Base-by-base conservation (phyloP, 805 yeast species). In the Wickerhamiella alocasiicola region DNA sequence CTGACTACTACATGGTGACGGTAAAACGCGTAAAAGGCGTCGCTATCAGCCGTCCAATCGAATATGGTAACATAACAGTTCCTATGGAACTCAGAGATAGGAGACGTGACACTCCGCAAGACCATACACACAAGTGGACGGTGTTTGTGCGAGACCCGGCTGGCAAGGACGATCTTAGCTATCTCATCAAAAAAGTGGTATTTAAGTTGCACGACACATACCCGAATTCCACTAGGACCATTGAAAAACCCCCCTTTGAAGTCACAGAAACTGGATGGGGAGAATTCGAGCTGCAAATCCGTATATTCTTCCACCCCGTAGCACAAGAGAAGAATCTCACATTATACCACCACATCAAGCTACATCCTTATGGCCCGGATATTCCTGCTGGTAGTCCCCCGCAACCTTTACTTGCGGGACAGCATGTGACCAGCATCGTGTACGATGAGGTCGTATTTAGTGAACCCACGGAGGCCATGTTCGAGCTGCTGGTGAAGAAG, bases 231-330 rank as follows among this genome's bases (percentile, higher is more conserved):
- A 74, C 84, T n/a, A 66, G 99, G 42, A 71, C 91, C 1, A 68
- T 88, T 12, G 97, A 91, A 47, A 57, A 66, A 23, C 96, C 97
- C 2, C 98, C 98, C 0, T 91, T 80, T 53, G 94, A 85, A 57
- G 84, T 91, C 21, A 81, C 94, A 2, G 99, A 91, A 55, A 82
- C 97, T 0, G 99, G 99, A 0, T 91, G 99, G 99, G 99, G 99
- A 49, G 99, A 91, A 59, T 91, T 91, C 60, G 99, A 91, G 55
- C 80, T 91, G 46, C 74, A 81, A 27, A 77, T 91, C 42, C 82
- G 87, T 55, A 73, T 91, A 13, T 87, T 78, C 57, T 91, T 91
- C 59, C 78, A 76, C 28, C 70, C 78, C n/a, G 94, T 82, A 23
- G 78, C 93, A 12, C 78, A 77, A 50, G 98, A 91, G 55, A 91